Conservation (phyloP, 139 green algal genomes). For the Dunaliella primolecta region DNA sequence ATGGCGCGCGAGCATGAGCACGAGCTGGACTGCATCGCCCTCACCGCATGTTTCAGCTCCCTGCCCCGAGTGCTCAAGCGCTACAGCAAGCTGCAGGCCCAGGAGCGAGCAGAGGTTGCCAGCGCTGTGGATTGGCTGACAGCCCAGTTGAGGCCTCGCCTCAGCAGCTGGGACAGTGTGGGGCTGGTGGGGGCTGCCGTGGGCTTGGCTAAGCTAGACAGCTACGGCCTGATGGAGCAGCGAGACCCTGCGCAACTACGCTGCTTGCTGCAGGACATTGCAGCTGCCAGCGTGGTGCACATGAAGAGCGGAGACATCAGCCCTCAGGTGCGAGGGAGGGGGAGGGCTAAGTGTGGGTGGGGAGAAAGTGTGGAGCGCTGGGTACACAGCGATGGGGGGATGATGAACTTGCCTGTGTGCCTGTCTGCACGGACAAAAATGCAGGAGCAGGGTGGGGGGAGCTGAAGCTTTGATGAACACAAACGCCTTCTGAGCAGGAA, state of each 20-base stretch:
- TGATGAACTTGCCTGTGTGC: too few relatives aligned
- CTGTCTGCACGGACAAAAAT: too few relatives aligned
- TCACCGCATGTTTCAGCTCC: conserved; percentile 14
- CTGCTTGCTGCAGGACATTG: background rate
- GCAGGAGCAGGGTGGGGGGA: too few relatives aligned
- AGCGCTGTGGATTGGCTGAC: background rate
- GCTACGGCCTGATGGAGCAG: background rate
- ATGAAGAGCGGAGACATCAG: conserved; percentile 10
- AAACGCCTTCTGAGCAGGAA: too few relatives aligned
- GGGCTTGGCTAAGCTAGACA: conserved; percentile 8
- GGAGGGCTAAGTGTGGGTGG: too few relatives aligned
- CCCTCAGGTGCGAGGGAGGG: conserved; percentile 3
- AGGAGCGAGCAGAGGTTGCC: background rate
- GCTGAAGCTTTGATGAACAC: too few relatives aligned
- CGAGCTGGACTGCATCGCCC: conserved; percentile 24
- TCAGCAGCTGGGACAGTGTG: background rate
- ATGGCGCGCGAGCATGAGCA: background rate
- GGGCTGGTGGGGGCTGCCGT: conserved; percentile 23
- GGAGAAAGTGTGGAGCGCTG: too few relatives aligned
- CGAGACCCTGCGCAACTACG: conserved; percentile 6
- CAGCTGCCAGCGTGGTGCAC: background rate
- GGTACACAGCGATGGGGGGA: too few relatives aligned
- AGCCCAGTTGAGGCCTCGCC: background rate
- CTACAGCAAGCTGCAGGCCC: background rate
- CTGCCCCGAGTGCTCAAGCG: conserved; percentile 17